phyloP scores from a whole-genome alignment of 805 yeast genomes.

The Saturnispora ahearnii region DNA sequence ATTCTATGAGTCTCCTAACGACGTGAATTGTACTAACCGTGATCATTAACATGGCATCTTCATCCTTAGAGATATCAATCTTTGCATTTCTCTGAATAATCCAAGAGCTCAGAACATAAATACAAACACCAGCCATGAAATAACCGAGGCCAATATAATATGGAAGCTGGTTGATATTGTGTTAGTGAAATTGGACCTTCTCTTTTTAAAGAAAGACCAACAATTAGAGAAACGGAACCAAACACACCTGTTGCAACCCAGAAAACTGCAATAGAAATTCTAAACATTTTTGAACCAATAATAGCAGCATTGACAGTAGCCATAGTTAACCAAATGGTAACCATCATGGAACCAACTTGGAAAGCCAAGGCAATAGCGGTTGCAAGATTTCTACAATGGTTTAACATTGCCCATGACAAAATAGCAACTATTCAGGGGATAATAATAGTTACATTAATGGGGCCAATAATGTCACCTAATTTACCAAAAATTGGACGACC shows the following conservation, averaged over 20 bases:
- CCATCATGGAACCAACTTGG: constrained; percentile 51
- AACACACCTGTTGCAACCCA: constrained; percentile 45
- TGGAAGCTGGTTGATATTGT: constrained; percentile 43
- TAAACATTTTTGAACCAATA: constrained; percentile 44
- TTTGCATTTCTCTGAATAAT: constrained; percentile 39
- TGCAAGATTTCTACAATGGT: constrained; percentile 48
- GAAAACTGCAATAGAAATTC: constrained; percentile 36
- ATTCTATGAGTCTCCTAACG: background rate
- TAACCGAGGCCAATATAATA: constrained; percentile 51
- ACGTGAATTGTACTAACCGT: background rate
- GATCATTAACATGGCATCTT: constrained; percentile 9
- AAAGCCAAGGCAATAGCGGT: constrained; percentile 45
- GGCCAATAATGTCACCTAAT: constrained; percentile 41
- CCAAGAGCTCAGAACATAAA: constrained; percentile 46
- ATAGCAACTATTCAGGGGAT: constrained; percentile 33
- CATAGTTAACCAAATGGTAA: constrained; percentile 48
- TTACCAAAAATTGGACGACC: constrained; percentile 51
- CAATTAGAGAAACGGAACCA: constrained; percentile 47
- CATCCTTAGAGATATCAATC: constrained; percentile 14
- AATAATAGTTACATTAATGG: constrained; percentile 36
- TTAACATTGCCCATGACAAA: constrained; percentile 44
- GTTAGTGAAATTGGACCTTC: constrained; percentile 30
- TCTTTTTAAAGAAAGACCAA: constrained; percentile 43
- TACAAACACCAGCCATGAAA: constrained; percentile 34
- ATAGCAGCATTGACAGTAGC: constrained; percentile 44